Percentiles rank a stretch among this genome's conserved stretches.
These are phyloP conservation scores for Debaryomyces singareniensis DNA, from an alignment of 1,139 yeast genomes.

Conservation along the genomic window DNA sequence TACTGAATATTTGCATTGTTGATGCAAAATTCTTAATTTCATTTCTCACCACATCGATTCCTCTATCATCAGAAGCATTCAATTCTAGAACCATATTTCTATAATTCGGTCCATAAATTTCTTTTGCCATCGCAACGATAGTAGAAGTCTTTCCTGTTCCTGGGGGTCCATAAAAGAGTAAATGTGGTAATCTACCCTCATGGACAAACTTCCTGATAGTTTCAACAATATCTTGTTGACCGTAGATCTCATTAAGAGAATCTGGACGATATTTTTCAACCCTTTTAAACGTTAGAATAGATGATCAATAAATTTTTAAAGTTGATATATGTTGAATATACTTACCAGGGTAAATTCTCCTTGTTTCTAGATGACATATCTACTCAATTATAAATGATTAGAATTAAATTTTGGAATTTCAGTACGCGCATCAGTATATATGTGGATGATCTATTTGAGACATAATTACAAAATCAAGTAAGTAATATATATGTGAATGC, in stretches of 20 bases:
- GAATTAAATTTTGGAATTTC: too few species aligned
- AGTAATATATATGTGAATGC: slow-evolving; percentile 1
- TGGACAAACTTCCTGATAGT: slow-evolving; percentile 79
- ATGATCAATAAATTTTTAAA: neutral
- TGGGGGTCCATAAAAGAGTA: slow-evolving; percentile 93
- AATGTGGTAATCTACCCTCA: slow-evolving; percentile 81
- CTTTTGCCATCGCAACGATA: slow-evolving; percentile 81
- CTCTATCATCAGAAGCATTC: slow-evolving; percentile 83
- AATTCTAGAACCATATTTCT: slow-evolving; percentile 87
- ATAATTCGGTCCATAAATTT: slow-evolving; percentile 83
- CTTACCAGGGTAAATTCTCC: slow-evolving; percentile 40
- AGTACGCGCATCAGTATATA: too few species aligned
- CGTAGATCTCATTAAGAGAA: slow-evolving; percentile 78
- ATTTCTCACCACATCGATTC: slow-evolving; percentile 79
- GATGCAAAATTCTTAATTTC: slow-evolving; percentile 82
- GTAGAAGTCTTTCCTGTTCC: slow-evolving; percentile 98
- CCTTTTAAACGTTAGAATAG: slow-evolving; percentile 37
- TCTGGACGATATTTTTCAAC: slow-evolving; percentile 94
- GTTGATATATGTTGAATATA: slow-evolving; percentile 8
- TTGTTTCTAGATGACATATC: slow-evolving; percentile 7
- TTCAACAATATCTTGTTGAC: slow-evolving; percentile 80
- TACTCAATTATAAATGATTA: too few species aligned
- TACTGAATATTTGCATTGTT: slow-evolving; percentile 82
- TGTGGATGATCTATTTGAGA: slow-evolving; percentile 1
- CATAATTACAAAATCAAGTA: neutral